These are phyloP conservation scores for Aeminium ludgeri DNA, from an alignment of 495 filamentous ascomycete genomes.

Conservation along the genomic window DNA sequence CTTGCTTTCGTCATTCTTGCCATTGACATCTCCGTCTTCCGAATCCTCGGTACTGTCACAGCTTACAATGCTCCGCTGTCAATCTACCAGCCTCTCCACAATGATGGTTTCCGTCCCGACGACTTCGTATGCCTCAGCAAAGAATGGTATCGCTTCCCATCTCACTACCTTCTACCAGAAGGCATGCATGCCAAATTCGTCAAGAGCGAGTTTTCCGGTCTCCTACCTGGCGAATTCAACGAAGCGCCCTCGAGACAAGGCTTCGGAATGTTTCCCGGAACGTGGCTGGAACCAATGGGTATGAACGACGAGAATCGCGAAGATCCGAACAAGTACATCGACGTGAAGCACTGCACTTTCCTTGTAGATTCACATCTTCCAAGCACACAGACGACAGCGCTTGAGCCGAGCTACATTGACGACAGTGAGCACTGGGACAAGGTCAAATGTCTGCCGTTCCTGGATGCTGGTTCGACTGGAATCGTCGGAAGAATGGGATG, in stretches of 20 bases:
- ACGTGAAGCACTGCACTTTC: conserved; percentile 59
- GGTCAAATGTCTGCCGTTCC: conserved; percentile 55
- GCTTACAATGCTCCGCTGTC: conserved; percentile 76
- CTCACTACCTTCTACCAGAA: conserved; percentile 73
- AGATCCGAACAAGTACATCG: conserved; percentile 69
- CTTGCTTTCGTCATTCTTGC: conserved; percentile 37
- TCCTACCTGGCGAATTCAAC: conserved; percentile 81
- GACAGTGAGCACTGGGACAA: conserved; percentile 57
- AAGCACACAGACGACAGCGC: conserved; percentile 29
- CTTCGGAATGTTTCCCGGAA: conserved; percentile 45
- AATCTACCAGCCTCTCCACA: conserved; percentile 46
- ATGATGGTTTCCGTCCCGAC: conserved; percentile 34
- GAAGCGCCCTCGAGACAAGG: conserved; percentile 44
- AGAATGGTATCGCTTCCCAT: conserved; percentile 97
- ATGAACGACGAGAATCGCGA: conserved; percentile 90
- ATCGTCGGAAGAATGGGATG: conserved; percentile 65
- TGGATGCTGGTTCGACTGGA: conserved; percentile 61
- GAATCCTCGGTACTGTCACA: conserved; percentile 63
- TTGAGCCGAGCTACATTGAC: conserved; percentile 60
- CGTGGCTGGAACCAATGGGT: conserved; percentile 62
- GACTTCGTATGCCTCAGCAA: conserved; percentile 78
- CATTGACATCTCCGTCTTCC: conserved; percentile 46
- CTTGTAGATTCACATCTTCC: conserved; percentile 78
- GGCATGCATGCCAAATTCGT: conserved; percentile 72
- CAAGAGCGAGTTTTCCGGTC: conserved; percentile 70